Conservation (phyloP, 805 yeast genomes). For the Myxozyma geophila region DNA sequence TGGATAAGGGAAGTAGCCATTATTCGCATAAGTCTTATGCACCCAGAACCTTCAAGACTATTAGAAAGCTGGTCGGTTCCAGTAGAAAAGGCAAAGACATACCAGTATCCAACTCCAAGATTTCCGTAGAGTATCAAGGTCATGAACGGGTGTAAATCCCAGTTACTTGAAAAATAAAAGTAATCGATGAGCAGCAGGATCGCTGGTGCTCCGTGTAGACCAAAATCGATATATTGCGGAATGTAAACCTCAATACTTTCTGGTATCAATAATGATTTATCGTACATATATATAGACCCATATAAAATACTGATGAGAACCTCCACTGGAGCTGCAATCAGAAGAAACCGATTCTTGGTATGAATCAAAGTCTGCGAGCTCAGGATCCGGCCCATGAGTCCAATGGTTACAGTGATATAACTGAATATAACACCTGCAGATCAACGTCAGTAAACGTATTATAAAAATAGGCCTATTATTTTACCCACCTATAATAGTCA, state of each 20-base stretch:
- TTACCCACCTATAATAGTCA: conserved; percentile 30
- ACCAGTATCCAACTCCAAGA: conserved; percentile 30
- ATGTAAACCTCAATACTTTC: conserved; percentile 10
- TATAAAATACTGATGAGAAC: conserved; percentile 27
- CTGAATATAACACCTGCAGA: conserved; percentile 20
- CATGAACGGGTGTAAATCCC: not conserved
- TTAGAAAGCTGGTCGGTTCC: not conserved
- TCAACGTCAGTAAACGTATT: not conserved
- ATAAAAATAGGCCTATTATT: not conserved
- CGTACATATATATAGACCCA: conserved; percentile 23
- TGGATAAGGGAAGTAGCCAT: conserved; percentile 30
- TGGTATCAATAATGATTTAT: conserved; percentile 21
- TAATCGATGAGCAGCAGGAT: conserved; percentile 25
- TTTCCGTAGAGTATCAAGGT: conserved; percentile 6
- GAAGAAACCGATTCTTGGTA: conserved; percentile 15
- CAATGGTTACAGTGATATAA: conserved; percentile 26
- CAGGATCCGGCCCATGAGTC: conserved; percentile 20
- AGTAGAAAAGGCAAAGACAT: not conserved
- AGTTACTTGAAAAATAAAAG: conserved; percentile 24
- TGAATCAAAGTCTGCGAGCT: conserved; percentile 14
- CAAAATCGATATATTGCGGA: conserved; percentile 27
- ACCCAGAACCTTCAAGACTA: conserved; percentile 28
- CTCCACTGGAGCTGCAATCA: conserved; percentile 27
- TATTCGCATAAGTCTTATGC: conserved; percentile 21
- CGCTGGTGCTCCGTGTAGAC: conserved; percentile 31